These are phyloP conservation scores for Mediolabrus comicus DNA, from an alignment of 108 stramenopile species.

Conservation along the genomic window DNA sequence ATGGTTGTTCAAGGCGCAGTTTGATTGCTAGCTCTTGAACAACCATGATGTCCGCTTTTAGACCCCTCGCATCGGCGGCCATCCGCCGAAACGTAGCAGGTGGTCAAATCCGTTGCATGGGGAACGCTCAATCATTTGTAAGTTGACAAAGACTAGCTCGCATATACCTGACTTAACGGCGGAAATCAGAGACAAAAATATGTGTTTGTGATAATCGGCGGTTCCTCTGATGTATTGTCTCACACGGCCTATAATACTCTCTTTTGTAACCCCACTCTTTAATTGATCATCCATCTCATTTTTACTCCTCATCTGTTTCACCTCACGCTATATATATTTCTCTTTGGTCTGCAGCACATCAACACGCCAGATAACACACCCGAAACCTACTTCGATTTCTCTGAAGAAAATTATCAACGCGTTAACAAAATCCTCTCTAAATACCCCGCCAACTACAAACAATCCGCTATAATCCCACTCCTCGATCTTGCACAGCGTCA, in stretches of 20 bases:
- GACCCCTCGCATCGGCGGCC: conserved; percentile 9
- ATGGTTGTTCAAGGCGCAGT: too few relatives aligned
- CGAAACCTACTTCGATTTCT: conserved; percentile 93
- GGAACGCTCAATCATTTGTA: conserved; percentile 43
- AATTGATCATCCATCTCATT: not conserved
- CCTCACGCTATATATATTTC: not conserved
- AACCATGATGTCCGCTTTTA: conserved; percentile 43
- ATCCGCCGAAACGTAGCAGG: not conserved
- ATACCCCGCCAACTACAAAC: conserved; percentile 99
- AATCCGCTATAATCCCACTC: conserved; percentile 94
- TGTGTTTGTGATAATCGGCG: not conserved
- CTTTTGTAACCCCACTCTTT: not conserved
- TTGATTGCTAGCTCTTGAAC: not conserved
- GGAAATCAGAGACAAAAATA: too few relatives aligned
- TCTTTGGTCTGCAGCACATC: conserved; percentile 79
- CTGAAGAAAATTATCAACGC: conserved; percentile 92
- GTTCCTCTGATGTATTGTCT: not conserved
- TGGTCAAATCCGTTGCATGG: conserved; percentile 35
- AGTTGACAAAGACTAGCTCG: conserved; percentile 16
- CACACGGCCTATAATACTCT: not conserved
- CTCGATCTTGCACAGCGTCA: conserved; percentile 97
- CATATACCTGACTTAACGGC: too few relatives aligned
- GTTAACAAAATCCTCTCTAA: conserved; percentile 87
- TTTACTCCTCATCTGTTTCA: not conserved
- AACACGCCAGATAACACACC: conserved; percentile 92